Evolutionary conservation across 768 basidiomycete species (phyloP).

Genomic region (Psilocybe azurescens): DNA sequence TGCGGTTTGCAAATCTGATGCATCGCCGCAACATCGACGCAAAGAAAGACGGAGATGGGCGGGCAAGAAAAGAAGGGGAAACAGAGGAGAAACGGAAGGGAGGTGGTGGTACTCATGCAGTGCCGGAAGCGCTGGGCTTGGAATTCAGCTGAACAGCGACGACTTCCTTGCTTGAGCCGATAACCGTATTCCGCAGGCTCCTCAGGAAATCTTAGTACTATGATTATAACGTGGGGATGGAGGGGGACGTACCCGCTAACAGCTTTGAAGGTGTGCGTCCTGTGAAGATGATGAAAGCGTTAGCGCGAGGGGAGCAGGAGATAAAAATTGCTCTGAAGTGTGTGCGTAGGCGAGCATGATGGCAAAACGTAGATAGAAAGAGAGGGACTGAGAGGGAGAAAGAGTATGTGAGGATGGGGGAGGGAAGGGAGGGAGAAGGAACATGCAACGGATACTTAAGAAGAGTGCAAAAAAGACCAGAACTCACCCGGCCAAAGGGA

Average conservation of each 20-base stretch:
- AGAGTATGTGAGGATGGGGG: too few species aligned
- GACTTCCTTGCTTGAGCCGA: constrained; percentile 24
- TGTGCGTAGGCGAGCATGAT: too few species aligned
- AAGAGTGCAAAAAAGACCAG: neutral
- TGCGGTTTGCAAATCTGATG: too few species aligned
- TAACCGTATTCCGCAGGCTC: constrained; percentile 19
- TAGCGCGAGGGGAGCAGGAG: too few species aligned
- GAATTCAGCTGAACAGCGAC: constrained; percentile 11
- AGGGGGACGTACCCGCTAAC: constrained; percentile 22
- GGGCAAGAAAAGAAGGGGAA: neutral
- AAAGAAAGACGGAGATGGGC: neutral
- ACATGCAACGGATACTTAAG: too few species aligned
- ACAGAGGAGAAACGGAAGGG: neutral
- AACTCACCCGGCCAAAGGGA: constrained; percentile 25
- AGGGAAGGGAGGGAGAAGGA: too few species aligned
- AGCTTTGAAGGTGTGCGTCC: constrained; percentile 19
- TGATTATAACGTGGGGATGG: neutral
- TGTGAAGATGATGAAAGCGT: too few species aligned
- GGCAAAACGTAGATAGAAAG: too few species aligned
- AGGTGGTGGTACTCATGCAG: constrained; percentile 1
- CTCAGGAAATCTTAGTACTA: constrained; percentile 1
- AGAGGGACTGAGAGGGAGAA: neutral
- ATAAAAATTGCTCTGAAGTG: too few species aligned
- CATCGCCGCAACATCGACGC: too few species aligned
- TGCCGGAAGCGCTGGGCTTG: neutral